Evolutionary conservation across 495 filamentous ascomycete species (phyloP).

Genomic region (Baudoinia panamericana): DNA sequence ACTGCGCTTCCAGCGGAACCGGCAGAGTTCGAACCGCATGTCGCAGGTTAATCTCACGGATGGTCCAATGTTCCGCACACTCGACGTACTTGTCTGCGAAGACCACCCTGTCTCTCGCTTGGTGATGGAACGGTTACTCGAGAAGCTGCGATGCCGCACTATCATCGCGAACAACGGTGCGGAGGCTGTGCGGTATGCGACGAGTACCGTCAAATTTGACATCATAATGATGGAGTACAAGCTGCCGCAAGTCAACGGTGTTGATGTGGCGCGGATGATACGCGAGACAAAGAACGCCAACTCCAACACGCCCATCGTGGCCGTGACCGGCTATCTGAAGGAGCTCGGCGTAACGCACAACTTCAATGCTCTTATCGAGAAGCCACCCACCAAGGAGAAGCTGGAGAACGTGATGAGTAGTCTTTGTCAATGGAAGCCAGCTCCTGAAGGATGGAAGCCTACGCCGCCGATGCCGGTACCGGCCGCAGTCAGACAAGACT

Average conservation of each 20-base stretch:
- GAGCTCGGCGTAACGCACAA: constrained; percentile 87
- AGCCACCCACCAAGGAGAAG: constrained; percentile 82
- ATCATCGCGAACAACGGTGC: constrained; percentile 78
- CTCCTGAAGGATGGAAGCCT: constrained; percentile 35
- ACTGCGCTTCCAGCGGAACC: constrained; percentile 80
- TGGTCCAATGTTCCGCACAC: constrained; percentile 72
- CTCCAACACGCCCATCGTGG: constrained; percentile 86
- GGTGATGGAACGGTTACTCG: constrained; percentile 92
- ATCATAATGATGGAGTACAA: constrained; percentile 98
- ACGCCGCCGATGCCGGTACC: constrained; percentile 41
- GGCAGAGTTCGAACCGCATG: constrained; percentile 81
- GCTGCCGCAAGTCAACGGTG: constrained; percentile 83
- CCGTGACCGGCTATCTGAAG: constrained; percentile 94
- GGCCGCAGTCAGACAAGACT: too few species aligned
- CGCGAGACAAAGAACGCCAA: constrained; percentile 90
- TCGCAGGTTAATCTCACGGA: constrained; percentile 75
- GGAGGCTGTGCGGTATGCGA: constrained; percentile 80
- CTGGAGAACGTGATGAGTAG: constrained; percentile 71
- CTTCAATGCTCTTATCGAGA: constrained; percentile 88
- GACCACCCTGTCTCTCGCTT: constrained; percentile 94
- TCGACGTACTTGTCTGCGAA: constrained; percentile 93
- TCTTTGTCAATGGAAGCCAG: constrained; percentile 86
- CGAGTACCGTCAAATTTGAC: constrained; percentile 85
- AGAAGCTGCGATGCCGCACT: constrained; percentile 90
- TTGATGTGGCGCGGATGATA: constrained; percentile 93